phyloP scores from a whole-genome alignment of 495 filamentous ascomycete species.

The Penicillium bovifimosum region DNA sequence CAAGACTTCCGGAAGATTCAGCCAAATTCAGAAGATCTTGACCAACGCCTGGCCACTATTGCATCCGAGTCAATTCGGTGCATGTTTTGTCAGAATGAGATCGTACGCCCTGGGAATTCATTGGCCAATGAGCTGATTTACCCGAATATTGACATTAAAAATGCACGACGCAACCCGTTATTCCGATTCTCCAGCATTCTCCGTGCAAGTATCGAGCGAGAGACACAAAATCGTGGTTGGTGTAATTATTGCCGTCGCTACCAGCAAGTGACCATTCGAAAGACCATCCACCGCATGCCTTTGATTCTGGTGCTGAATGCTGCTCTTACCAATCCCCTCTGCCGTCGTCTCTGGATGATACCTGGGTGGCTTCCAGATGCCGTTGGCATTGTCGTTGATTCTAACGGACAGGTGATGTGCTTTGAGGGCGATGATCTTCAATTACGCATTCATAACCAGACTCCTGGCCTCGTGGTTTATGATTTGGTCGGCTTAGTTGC shows the following conservation, averaged over 20 bases:
- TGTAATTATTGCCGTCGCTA: conserved; percentile 84
- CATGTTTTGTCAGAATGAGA: conserved; percentile 76
- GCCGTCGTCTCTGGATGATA: conserved; percentile 74
- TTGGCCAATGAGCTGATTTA: conserved; percentile 84
- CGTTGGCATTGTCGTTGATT: conserved; percentile 77
- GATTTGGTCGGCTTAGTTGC: conserved; percentile 87
- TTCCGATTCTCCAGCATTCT: conserved; percentile 75
- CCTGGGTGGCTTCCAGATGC: conserved; percentile 89
- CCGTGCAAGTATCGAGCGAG: conserved; percentile 79
- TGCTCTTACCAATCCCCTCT: conserved; percentile 62
- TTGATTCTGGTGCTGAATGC: conserved; percentile 79
- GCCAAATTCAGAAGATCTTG: conserved; percentile 52
- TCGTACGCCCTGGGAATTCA: conserved; percentile 57
- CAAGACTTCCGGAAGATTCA: conserved; percentile 61
- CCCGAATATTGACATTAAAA: conserved; percentile 48
- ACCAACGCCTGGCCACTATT: conserved; percentile 52
- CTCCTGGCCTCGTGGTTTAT: conserved; percentile 68
- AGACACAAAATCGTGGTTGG: conserved; percentile 79
- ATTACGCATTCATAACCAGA: conserved; percentile 53
- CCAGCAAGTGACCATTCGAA: conserved; percentile 71
- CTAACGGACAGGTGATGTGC: conserved; percentile 73
- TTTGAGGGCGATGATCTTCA: conserved; percentile 80
- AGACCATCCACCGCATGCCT: conserved; percentile 74
- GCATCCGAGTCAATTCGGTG: conserved; percentile 64
- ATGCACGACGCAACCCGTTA: conserved; percentile 47